Conservation (phyloP, 768 basidiomycete genomes). For the Kwoniella dendrophila region DNA sequence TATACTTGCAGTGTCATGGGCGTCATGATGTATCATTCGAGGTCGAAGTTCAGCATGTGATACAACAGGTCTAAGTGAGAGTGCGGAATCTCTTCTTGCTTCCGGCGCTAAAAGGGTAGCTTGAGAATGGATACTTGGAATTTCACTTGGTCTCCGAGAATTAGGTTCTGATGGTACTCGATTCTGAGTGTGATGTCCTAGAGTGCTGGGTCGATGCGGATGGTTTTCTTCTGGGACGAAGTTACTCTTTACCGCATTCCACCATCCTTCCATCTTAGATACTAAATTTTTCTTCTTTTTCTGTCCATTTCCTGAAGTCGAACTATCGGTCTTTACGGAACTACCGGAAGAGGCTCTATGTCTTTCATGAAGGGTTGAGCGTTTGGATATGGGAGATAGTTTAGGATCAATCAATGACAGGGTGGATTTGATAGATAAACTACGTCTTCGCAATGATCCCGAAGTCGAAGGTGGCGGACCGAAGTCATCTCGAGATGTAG, state of each 20-base stretch:
- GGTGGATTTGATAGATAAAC: conserved; percentile 39
- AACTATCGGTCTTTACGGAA: conserved; percentile 36
- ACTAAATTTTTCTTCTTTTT: conserved; percentile 50
- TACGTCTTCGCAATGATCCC: conserved; percentile 22
- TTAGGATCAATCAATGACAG: conserved; percentile 38
- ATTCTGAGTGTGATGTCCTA: conserved; percentile 19
- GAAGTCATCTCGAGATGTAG: conserved; percentile 41
- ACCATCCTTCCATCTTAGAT: conserved; percentile 55
- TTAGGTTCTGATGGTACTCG: conserved; percentile 47
- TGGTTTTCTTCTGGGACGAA: conserved; percentile 40
- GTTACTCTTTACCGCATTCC: conserved; percentile 56
- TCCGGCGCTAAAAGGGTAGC: conserved; percentile 30
- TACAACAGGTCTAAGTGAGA: conserved; percentile 34
- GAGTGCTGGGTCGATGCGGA: conserved; percentile 23
- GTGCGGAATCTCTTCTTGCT: conserved; percentile 27
- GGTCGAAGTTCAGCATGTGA: conserved; percentile 42
- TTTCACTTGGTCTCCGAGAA: conserved; percentile 40
- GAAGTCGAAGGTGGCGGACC: conserved; percentile 5
- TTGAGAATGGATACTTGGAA: conserved; percentile 15
- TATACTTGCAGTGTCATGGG: conserved; percentile 24
- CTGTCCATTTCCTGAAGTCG: conserved; percentile 17
- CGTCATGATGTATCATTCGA: conserved; percentile 1
- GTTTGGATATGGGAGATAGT: conserved; percentile 33
- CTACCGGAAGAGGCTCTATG: conserved; percentile 39
- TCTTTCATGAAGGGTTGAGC: conserved; percentile 36